Percentiles rank a stretch among this genome's conserved stretches.
phyloP scores from a whole-genome alignment of 75 land plant genomes.

The Cryptomeria japonica region DNA sequence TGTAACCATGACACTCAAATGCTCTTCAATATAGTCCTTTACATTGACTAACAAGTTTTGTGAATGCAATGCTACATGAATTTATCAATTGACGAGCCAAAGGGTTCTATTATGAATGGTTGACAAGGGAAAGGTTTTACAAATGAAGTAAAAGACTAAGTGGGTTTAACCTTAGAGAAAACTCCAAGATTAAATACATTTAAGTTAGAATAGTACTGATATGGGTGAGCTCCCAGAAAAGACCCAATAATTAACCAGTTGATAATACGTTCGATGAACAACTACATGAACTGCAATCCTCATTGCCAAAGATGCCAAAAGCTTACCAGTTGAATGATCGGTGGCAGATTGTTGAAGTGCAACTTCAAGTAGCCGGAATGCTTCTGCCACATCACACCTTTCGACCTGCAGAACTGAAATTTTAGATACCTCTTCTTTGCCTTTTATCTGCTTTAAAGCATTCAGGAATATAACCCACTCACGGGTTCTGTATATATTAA shows the following conservation, averaged over 20 bases:
- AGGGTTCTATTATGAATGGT: no score
- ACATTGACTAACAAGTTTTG: background rate
- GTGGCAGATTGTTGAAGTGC: slow-evolving; percentile 98
- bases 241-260: no score
- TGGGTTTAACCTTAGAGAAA: no score
- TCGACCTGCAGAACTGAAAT: slow-evolving; percentile 62
- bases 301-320: background rate
- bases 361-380: slow-evolving; percentile 90
- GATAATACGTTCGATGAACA: no score
- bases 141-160: no score
- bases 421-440: background rate
- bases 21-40: background rate
- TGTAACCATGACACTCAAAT: slow-evolving; percentile 13
- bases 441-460: background rate
- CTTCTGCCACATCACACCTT: slow-evolving; percentile 75
- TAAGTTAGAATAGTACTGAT: no score
- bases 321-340: slow-evolving; percentile 88
- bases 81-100: no score
- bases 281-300: background rate
- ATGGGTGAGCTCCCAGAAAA: no score
- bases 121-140: no score
- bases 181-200: no score
- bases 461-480: background rate
- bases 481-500: background rate
- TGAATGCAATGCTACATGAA: background rate